These are phyloP conservation scores for Ustilago shanxiensis DNA, from an alignment of 1,284 basidiomycete species.

Conservation along the genomic window DNA sequence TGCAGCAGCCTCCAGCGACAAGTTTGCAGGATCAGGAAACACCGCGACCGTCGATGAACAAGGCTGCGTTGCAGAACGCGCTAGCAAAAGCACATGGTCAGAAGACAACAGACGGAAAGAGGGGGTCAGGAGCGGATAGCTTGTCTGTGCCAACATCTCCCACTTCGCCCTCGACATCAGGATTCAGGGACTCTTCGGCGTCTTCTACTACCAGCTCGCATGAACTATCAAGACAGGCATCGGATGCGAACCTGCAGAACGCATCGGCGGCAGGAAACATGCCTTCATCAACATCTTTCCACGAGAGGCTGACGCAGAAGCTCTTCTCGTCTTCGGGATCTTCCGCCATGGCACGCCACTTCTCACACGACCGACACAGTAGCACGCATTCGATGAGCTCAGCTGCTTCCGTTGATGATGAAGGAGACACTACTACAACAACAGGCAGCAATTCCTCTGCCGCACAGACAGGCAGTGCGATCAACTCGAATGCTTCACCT, in stretches of 20 bases:
- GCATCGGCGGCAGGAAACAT: background rate
- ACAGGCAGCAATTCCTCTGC: background rate
- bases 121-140: background rate
- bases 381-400: slow-evolving; percentile 38
- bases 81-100: slow-evolving; percentile 17
- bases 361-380: slow-evolving; percentile 45
- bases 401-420: slow-evolving; percentile 35
- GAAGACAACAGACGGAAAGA: slow-evolving; percentile 11
- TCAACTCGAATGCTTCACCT: slow-evolving; percentile 9
- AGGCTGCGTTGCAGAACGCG: slow-evolving; percentile 35
- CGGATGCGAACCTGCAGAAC: slow-evolving; percentile 39
- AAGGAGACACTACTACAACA: background rate
- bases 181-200: slow-evolving; percentile 37
- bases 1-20: slow-evolving; percentile 3
- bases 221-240: slow-evolving; percentile 30
- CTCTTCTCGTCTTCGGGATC: slow-evolving; percentile 40
- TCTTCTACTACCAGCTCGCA: slow-evolving; percentile 26
- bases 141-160: slow-evolving; percentile 32
- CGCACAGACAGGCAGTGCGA: background rate
- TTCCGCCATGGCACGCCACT: slow-evolving; percentile 34
- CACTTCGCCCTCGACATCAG: slow-evolving; percentile 12
- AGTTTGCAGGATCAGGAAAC: slow-evolving; percentile 34
- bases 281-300: slow-evolving; percentile 32
- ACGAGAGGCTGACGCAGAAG: slow-evolving; percentile 46
- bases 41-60: slow-evolving; percentile 51